These are phyloP conservation scores for Zea luxurians DNA, from an alignment of 176 grass and related monocot genomes.

Conservation along the genomic window DNA sequence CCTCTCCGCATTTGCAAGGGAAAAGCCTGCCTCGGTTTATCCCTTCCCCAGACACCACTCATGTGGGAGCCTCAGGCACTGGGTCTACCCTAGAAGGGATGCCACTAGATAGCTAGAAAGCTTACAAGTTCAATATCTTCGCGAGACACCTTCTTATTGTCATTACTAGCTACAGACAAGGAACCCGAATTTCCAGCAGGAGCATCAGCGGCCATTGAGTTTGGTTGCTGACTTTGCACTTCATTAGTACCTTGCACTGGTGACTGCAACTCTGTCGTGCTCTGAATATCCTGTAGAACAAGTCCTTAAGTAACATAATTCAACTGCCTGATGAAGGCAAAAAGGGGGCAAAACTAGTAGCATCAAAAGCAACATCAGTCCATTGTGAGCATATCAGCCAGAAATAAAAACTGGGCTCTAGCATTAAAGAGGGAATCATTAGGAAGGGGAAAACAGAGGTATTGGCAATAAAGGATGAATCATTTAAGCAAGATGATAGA, in stretches of 20 bases:
- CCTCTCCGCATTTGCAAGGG: too few relatives aligned
- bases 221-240: conserved; percentile 66
- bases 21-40: too few relatives aligned
- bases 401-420: neutral
- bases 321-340: neutral
- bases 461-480: neutral
- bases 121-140: conserved; percentile 98
- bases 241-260: conserved; percentile 68
- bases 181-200: conserved; percentile 69
- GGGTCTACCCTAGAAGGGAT: neutral
- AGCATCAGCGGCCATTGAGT: conserved; percentile 51
- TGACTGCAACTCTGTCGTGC: conserved; percentile 61
- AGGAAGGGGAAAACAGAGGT: neutral
- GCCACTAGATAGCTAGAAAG: conserved; percentile 1
- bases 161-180: conserved; percentile 59
- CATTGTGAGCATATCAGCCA: conserved; percentile 28
- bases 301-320: conserved; percentile 26
- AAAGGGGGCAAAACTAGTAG: neutral
- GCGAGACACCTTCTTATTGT: conserved; percentile 89
- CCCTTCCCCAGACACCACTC: too few relatives aligned
- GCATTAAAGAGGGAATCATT: neutral
- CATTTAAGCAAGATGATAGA: neutral
- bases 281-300: conserved; percentile 74
- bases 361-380: conserved; percentile 15
- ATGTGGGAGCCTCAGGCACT: too few relatives aligned